These are phyloP conservation scores for Dendrocalamus latiflorus DNA, from an alignment of 202 grass and related monocot species.

Conservation along the genomic window DNA sequence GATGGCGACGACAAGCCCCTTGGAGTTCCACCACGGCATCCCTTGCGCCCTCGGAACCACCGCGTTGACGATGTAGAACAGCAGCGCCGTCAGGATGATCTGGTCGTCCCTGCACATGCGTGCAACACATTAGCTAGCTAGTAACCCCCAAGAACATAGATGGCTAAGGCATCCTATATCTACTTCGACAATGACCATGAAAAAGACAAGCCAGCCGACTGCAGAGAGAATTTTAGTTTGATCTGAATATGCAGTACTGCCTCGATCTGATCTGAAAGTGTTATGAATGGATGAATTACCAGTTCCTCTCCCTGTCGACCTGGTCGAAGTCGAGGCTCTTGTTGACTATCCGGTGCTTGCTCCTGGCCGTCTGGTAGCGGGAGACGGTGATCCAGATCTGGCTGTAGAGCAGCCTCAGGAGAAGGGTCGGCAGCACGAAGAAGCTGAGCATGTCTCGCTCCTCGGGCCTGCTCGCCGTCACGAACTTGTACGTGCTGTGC, in stretches of 20 bases:
- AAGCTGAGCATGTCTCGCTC: conserved; percentile 45
- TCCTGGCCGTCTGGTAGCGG: conserved; percentile 58
- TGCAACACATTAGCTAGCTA: no score
- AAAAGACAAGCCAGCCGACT: no score
- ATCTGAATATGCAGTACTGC: no score
- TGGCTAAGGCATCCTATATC: no score
- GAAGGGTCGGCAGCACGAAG: conserved; percentile 41
- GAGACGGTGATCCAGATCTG: conserved; percentile 83
- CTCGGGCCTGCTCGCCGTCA: conserved; percentile 16
- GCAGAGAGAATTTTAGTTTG: no score
- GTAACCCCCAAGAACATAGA: no score
- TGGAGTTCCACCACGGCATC: conserved; percentile 58
- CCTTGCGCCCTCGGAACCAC: conserved; percentile 5
- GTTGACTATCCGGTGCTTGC: conserved; percentile 63
- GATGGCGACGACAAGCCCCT: conserved; percentile 16
- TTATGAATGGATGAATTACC: conserved; percentile 3
- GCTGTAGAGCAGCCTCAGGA: conserved; percentile 57
- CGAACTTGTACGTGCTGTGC: conserved; percentile 45
- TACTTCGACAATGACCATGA: no score
- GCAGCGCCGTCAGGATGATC: conserved; percentile 76
- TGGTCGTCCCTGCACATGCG: conserved; percentile 71
- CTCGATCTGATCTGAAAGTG: no score
- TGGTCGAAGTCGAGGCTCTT: conserved; percentile 93
- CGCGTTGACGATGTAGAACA: conserved; percentile 46
- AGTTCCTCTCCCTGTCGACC: conserved; percentile 78